Conservation (phyloP, 2,329 filamentous ascomycete genomes). For the Colletotrichum sp. region DNA sequence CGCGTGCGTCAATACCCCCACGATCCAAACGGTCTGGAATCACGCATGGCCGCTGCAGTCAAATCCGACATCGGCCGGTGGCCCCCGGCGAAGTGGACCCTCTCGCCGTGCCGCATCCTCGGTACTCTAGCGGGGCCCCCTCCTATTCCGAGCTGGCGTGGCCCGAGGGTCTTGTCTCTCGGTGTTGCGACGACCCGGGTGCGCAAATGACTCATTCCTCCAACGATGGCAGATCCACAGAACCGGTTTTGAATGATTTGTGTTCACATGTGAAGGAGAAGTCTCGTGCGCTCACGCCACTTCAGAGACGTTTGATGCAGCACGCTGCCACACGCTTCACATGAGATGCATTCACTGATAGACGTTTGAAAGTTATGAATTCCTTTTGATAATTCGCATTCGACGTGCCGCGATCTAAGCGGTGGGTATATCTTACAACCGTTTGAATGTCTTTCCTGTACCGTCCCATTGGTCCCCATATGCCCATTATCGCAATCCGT, state of each 20-base stretch:
- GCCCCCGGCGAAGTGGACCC: background rate
- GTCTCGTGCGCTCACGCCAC: background rate
- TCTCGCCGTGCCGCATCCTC: background rate
- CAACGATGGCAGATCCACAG: background rate
- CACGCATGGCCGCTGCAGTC: background rate
- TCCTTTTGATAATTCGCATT: background rate
- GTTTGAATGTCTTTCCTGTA: background rate
- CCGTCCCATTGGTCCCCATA: background rate
- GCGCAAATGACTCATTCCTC: background rate
- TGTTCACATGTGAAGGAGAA: background rate
- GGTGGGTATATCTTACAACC: constrained; percentile 13
- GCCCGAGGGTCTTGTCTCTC: background rate
- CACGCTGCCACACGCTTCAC: background rate
- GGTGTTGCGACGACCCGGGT: background rate
- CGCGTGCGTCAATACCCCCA: background rate
- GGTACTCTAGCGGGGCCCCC: background rate
- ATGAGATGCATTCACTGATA: background rate
- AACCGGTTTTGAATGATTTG: background rate
- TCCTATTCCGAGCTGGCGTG: background rate
- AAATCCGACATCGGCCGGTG: constrained; percentile 12
- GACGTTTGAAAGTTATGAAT: background rate
- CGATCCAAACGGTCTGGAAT: background rate
- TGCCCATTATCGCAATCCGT: background rate
- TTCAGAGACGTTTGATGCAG: background rate
- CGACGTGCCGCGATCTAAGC: constrained; percentile 3